These are phyloP conservation scores for Ustilago crameri DNA, from an alignment of 1,284 basidiomycete genomes.

Conservation along the genomic window DNA sequence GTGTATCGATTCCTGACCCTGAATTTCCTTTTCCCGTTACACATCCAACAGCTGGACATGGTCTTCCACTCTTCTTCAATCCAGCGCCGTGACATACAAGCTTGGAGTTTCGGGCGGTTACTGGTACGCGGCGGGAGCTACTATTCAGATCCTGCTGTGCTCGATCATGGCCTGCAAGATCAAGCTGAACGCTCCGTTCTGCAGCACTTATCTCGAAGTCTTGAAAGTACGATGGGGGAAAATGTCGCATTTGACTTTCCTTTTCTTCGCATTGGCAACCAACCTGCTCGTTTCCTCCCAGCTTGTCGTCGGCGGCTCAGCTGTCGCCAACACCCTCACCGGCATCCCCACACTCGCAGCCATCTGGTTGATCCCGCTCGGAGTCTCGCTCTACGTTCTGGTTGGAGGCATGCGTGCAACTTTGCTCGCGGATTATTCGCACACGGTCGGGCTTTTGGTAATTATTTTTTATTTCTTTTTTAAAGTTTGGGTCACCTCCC, in stretches of 20 bases:
- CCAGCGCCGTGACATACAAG: constrained; percentile 71
- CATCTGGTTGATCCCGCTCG: constrained; percentile 61
- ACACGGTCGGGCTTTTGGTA: constrained; percentile 61
- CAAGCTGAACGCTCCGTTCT: constrained; percentile 74
- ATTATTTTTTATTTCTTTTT: constrained; percentile 72
- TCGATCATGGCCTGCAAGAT: constrained; percentile 71
- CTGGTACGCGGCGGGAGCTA: constrained; percentile 66
- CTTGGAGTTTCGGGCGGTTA: constrained; percentile 36
- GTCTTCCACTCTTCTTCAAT: constrained; percentile 73
- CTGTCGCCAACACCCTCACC: constrained; percentile 72
- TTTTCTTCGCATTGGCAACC: constrained; percentile 81
- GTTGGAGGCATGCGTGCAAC: constrained; percentile 65
- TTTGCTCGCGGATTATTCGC: constrained; percentile 64
- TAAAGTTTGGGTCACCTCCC: constrained; percentile 77
- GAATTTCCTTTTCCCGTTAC: no score
- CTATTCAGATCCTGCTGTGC: constrained; percentile 79
- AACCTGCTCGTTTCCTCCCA: constrained; percentile 70
- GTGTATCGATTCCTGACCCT: no score
- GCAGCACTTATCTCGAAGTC: constrained; percentile 76
- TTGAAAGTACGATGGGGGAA: constrained; percentile 79
- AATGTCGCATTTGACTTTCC: constrained; percentile 78
- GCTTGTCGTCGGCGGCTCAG: constrained; percentile 64
- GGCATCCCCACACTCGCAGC: constrained; percentile 58
- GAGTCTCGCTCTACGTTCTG: constrained; percentile 61
- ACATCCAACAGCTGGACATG: no score